These are phyloP conservation scores for Chlorella variabilis DNA, from an alignment of 163 green algal genomes.

Conservation along the genomic window DNA sequence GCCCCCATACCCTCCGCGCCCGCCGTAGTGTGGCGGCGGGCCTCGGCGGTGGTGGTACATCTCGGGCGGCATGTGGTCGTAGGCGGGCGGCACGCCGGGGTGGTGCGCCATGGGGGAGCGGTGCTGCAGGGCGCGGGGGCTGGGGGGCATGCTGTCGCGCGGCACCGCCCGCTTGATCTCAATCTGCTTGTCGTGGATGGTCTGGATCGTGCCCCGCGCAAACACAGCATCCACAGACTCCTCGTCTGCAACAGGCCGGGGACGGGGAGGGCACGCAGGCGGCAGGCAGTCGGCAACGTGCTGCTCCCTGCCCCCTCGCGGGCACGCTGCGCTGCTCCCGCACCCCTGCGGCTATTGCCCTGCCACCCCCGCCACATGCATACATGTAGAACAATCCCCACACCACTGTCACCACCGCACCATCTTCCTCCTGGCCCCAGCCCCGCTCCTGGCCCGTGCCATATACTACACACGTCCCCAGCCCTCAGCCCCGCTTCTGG, in stretches of 20 bases:
- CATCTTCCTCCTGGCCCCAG: no score
- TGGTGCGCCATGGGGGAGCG: constrained; percentile 11
- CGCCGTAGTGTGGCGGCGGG: neutral
- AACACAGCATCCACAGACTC: constrained; percentile 88
- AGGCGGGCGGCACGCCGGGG: neutral
- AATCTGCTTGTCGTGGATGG: constrained; percentile 90
- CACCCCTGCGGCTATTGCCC: no score
- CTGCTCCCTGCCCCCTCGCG: no score
- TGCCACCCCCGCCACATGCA: no score
- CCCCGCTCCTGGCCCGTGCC: no score
- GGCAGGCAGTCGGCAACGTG: neutral
- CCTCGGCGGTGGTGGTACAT: neutral
- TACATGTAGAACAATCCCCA: no score
- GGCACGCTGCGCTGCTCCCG: no score
- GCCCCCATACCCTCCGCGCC: neutral
- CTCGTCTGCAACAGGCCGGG: constrained; percentile 60
- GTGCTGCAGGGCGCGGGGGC: constrained; percentile 23
- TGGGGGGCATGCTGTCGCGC: constrained; percentile 82
- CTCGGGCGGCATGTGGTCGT: neutral
- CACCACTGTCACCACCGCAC: no score
- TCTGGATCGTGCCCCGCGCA: constrained; percentile 59
- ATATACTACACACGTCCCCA: no score
- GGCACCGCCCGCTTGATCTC: constrained; percentile 93
- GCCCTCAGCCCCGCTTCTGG: no score
- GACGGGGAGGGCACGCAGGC: neutral